A percentile compares a stretch with the other conserved stretches of the same genome.
phyloP scores from a whole-genome alignment of 1,139 yeast genomes.

The Suhomyces maxii region DNA sequence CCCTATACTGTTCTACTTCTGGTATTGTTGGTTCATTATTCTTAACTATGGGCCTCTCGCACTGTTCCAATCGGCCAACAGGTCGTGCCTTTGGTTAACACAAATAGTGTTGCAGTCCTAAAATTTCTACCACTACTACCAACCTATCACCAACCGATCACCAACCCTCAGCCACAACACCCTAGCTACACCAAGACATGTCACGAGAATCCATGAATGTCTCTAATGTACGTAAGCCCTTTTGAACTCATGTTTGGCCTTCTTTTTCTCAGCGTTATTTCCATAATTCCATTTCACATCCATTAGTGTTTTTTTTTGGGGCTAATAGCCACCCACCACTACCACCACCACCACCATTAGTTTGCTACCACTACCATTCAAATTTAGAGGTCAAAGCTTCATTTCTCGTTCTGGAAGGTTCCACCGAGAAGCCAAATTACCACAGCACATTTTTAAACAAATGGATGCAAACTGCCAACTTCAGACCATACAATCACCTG shows the following conservation, averaged over 20 bases:
- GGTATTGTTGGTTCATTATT: neutral
- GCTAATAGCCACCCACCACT: neutral
- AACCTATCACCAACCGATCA: neutral
- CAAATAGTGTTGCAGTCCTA: slow-evolving; percentile 10
- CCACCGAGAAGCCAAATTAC: too few relatives aligned
- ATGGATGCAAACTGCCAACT: too few relatives aligned
- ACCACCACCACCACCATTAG: too few relatives aligned
- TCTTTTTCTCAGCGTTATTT: neutral
- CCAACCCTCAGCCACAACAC: neutral
- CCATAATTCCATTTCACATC: slow-evolving; percentile 4
- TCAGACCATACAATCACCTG: too few relatives aligned
- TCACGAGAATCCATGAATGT: slow-evolving; percentile 6
- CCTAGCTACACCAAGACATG: slow-evolving; percentile 1
- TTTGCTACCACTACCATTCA: too few relatives aligned
- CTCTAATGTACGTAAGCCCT: slow-evolving; percentile 5
- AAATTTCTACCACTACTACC: slow-evolving; percentile 7
- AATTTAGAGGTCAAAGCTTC: too few relatives aligned
- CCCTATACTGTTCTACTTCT: too few relatives aligned
- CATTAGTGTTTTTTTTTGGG: neutral
- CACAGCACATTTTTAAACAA: too few relatives aligned
- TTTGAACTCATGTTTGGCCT: neutral
- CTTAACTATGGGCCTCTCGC: neutral
- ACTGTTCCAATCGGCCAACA: neutral
- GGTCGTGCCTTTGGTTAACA: slow-evolving; percentile 11
- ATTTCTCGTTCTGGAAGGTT: too few relatives aligned